phyloP scores from a whole-genome alignment of 2,329 filamentous ascomycete genomes.

The Whalleya microplaca region DNA sequence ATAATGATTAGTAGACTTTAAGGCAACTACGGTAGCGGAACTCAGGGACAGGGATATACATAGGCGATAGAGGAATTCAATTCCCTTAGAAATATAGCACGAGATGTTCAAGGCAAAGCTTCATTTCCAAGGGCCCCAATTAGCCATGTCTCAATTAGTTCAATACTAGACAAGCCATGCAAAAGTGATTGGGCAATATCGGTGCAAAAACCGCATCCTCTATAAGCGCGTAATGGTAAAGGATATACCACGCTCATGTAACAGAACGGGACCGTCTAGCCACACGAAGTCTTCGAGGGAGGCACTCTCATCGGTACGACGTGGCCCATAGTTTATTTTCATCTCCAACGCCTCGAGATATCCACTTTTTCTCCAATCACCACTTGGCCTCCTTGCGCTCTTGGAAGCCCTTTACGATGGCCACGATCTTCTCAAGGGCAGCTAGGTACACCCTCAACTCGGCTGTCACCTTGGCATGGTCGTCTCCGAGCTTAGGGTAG shows the following conservation, averaged over 20 bases:
- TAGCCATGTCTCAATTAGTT: too few relatives aligned
- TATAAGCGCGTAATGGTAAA: not conserved
- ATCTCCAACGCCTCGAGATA: not conserved
- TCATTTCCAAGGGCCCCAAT: not conserved
- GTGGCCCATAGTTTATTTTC: not conserved
- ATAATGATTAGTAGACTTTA: too few relatives aligned
- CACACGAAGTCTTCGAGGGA: not conserved
- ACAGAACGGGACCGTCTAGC: not conserved
- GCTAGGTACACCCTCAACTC: constrained; percentile 73
- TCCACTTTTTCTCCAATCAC: constrained; percentile 40
- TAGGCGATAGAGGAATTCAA: not conserved
- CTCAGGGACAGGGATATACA: too few relatives aligned
- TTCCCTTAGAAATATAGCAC: not conserved
- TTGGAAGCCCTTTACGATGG: constrained; percentile 69
- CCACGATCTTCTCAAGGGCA: constrained; percentile 77
- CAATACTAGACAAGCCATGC: too few relatives aligned
- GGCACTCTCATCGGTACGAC: not conserved
- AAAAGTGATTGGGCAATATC: too few relatives aligned
- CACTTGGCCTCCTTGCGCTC: constrained; percentile 61
- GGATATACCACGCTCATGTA: not conserved
- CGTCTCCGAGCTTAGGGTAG: constrained; percentile 80
- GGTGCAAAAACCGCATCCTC: not conserved
- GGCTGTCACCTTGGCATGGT: constrained; percentile 63
- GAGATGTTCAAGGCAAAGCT: not conserved
- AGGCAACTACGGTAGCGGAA: too few relatives aligned